A percentile compares a stretch with the other conserved stretches of the same genome.
Conservation (phyloP, 2,329 filamentous ascomycete genomes). For the Hymenoscyphus fraxineus region DNA sequence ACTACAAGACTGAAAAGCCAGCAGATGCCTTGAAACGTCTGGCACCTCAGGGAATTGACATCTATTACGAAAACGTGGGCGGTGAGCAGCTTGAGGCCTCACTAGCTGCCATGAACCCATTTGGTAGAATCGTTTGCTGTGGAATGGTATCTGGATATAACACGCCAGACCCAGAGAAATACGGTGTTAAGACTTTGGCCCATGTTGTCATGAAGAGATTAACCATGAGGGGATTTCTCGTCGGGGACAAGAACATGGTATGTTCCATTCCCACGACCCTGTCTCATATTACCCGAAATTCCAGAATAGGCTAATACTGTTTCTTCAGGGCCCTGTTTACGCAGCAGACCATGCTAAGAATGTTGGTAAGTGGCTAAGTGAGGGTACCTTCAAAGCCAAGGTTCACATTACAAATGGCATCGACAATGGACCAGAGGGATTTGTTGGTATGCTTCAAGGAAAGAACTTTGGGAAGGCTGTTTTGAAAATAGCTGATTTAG, state of each 20-base stretch:
- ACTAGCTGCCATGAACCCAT: constrained; percentile 57
- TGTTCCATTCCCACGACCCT: not conserved
- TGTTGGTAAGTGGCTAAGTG: constrained; percentile 64
- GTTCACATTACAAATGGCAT: constrained; percentile 61
- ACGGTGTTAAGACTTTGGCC: constrained; percentile 60
- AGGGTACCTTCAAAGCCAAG: constrained; percentile 61
- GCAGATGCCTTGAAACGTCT: constrained; percentile 60
- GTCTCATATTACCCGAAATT: not conserved
- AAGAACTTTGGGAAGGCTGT: constrained; percentile 72
- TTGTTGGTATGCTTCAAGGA: constrained; percentile 64
- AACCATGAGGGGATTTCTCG: constrained; percentile 65
- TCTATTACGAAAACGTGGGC: constrained; percentile 79
- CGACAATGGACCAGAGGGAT: constrained; percentile 61
- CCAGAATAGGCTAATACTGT: not conserved
- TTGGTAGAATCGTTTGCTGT: constrained; percentile 60
- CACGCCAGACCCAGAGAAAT: constrained; percentile 45
- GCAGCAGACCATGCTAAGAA: constrained; percentile 60
- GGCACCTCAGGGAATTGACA: constrained; percentile 70
- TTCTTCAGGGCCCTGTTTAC: constrained; percentile 49
- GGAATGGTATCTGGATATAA: constrained; percentile 71
- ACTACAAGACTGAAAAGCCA: constrained; percentile 74
- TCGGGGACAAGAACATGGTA: constrained; percentile 54
- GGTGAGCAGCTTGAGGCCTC: constrained; percentile 71
- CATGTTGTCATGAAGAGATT: constrained; percentile 58
- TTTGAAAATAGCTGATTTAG: constrained; percentile 50